Evolutionary conservation across 805 yeast genomes (phyloP), one percentile per base, ranked within the genome.

Genomic region (Starmerella stellata): DNA sequence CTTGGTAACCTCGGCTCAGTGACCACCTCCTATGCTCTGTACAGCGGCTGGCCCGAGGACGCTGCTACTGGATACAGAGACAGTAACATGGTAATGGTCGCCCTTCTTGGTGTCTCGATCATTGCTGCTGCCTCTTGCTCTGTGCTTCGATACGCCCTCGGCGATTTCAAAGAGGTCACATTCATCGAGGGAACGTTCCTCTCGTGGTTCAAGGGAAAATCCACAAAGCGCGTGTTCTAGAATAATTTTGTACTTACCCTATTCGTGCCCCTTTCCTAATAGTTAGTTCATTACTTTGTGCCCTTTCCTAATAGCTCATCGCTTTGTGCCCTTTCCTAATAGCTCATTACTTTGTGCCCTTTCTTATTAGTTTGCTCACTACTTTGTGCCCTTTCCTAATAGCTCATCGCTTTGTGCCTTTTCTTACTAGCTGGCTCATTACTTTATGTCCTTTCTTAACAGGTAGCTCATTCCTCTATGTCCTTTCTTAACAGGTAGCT

Each of bases 1-100:
- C 62, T 81, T 39, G 94, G 94, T 38, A 81, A 81, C 54, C 65
- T 80, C 47, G 94, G 94, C 18, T 73, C 85, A 1, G 93, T 81
- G 18, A 71, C 76, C 21, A 78, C 87, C 9, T 79, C 93, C 1
- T 82, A 81, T 52, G 93, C 94, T 0, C 64, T 81, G 30, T 81
- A 81, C 59, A 58, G 70, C 25, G 94, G 94, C 3, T 81, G 93
- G 93, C 85, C 90, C 1, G 77, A 66, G 1, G 94, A 81, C 55
- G 65, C 54, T 7, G 64, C 64, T 4, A 61, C 81, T 45, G 62
- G 71, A 33, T 81, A 62, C 58, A 62, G 69, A 46, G 62, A 80
- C 55, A 74, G 83, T 35, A 81, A 81, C 56, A 79, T 80, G 93
- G 80, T 80, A 62, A 64, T 81, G 58, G 79, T 81, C 18, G 63